phyloP scores from a whole-genome alignment of 345 rosid genomes.

The Populus ilicifolia region DNA sequence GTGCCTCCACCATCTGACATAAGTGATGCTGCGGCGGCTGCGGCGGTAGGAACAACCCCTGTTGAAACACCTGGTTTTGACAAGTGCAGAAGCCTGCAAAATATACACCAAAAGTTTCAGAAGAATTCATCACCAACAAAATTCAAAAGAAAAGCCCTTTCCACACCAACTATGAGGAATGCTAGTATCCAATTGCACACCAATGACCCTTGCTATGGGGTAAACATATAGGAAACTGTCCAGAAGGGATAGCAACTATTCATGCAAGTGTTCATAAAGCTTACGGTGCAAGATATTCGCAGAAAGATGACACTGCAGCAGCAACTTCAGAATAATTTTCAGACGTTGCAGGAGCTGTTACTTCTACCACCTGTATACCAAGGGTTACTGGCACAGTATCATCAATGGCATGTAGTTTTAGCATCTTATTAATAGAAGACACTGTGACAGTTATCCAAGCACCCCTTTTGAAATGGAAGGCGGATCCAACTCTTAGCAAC shows the following conservation, averaged over 20 bases:
- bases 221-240: too few species aligned
- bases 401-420: constrained; percentile 73
- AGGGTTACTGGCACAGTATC: constrained; percentile 92
- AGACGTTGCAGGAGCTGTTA: constrained; percentile 83
- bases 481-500: constrained; percentile 78
- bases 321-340: constrained; percentile 82
- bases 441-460: constrained; percentile 73
- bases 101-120: not conserved
- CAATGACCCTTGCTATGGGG: too few species aligned
- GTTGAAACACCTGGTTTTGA: constrained; percentile 79
- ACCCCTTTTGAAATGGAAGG: constrained; percentile 80
- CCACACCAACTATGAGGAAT: not conserved
- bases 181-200: not conserved
- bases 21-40: constrained; percentile 92
- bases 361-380: constrained; percentile 96
- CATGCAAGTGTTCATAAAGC: constrained; percentile 9
- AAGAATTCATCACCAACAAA: not conserved
- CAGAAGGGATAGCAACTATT: not conserved
- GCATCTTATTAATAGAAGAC: constrained; percentile 80
- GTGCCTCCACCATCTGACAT: constrained; percentile 98
- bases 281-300: constrained; percentile 97
- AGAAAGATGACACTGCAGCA: constrained; percentile 74
- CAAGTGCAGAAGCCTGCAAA: constrained; percentile 78
- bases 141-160: not conserved
- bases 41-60: constrained; percentile 95